Conservation (phyloP, 108 stramenopile species). For the Pseudonitzschia multistriata region DNA sequence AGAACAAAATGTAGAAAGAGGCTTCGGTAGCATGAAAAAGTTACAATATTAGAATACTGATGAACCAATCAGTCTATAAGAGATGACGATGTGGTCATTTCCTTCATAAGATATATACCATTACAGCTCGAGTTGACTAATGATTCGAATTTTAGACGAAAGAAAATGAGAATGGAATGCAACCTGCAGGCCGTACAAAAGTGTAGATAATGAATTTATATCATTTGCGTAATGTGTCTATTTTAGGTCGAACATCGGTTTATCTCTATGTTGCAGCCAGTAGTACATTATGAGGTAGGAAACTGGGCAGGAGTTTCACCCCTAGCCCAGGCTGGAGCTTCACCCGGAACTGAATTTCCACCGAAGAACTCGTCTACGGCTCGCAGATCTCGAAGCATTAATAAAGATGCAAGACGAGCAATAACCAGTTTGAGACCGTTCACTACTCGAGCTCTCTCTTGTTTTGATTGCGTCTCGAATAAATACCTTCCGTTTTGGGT, state of each 20-base stretch:
- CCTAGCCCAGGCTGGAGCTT: slow-evolving; percentile 41
- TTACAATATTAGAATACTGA: slow-evolving; percentile 16
- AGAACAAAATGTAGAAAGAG: neutral
- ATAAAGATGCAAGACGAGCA: slow-evolving; percentile 58
- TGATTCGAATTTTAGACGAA: too few relatives aligned
- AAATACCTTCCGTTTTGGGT: slow-evolving; percentile 34
- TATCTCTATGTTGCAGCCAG: neutral
- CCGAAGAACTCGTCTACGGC: slow-evolving; percentile 62
- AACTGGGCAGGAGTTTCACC: neutral
- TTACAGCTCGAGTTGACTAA: too few relatives aligned
- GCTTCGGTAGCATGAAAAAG: slow-evolving; percentile 13
- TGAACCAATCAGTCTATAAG: neutral
- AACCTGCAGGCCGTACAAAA: too few relatives aligned
- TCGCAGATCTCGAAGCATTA: slow-evolving; percentile 50
- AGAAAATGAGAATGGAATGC: too few relatives aligned
- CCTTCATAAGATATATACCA: too few relatives aligned
- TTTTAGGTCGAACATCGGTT: neutral
- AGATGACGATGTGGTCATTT: neutral
- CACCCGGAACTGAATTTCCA: slow-evolving; percentile 43
- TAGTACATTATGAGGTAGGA: neutral
- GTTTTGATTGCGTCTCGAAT: slow-evolving; percentile 45
- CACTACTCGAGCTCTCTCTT: slow-evolving; percentile 52
- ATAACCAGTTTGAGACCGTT: slow-evolving; percentile 53
- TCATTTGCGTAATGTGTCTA: too few relatives aligned
- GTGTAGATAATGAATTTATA: too few relatives aligned